phyloP scores from a whole-genome alignment of 495 filamentous ascomycete genomes.

The Amniculicola lignicola region DNA sequence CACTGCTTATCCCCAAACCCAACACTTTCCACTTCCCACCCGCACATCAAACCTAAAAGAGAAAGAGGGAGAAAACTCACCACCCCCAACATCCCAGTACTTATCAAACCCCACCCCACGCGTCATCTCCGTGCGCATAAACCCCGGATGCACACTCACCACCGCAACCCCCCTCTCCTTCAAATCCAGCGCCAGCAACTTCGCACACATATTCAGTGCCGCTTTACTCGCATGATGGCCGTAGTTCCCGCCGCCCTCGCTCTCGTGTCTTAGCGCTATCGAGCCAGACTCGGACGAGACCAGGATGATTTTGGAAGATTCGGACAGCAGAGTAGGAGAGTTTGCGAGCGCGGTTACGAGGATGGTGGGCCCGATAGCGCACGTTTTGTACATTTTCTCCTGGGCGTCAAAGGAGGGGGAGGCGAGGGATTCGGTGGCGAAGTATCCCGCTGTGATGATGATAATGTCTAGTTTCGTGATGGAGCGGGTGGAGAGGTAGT shows the following conservation, averaged over 20 bases:
- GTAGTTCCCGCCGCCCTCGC: conserved; percentile 69
- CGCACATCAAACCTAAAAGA: not conserved
- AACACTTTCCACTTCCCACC: no score
- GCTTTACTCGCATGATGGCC: conserved; percentile 71
- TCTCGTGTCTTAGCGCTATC: conserved; percentile 64
- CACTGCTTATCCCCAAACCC: not conserved
- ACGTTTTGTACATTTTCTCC: conserved; percentile 68
- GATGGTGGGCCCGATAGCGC: conserved; percentile 64
- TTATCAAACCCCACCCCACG: conserved; percentile 69
- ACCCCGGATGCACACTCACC: conserved; percentile 67
- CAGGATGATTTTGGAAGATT: conserved; percentile 57
- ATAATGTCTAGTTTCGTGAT: conserved; percentile 50
- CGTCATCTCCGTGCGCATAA: conserved; percentile 74
- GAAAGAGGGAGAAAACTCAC: not conserved
- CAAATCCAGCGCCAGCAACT: conserved; percentile 64
- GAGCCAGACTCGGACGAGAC: conserved; percentile 67
- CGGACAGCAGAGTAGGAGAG: conserved; percentile 15
- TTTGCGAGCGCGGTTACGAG: conserved; percentile 62
- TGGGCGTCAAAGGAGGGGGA: conserved; percentile 64
- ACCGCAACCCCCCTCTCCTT: conserved; percentile 62
- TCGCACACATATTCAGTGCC: conserved; percentile 72
- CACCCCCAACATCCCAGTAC: conserved; percentile 28
- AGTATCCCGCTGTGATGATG: conserved; percentile 69
- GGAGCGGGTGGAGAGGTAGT: conserved; percentile 1
- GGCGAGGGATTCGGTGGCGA: conserved; percentile 61